These are phyloP conservation scores for Mycosarcoma maydis DNA, from an alignment of 1,284 basidiomycete species.

Conservation along the genomic window DNA sequence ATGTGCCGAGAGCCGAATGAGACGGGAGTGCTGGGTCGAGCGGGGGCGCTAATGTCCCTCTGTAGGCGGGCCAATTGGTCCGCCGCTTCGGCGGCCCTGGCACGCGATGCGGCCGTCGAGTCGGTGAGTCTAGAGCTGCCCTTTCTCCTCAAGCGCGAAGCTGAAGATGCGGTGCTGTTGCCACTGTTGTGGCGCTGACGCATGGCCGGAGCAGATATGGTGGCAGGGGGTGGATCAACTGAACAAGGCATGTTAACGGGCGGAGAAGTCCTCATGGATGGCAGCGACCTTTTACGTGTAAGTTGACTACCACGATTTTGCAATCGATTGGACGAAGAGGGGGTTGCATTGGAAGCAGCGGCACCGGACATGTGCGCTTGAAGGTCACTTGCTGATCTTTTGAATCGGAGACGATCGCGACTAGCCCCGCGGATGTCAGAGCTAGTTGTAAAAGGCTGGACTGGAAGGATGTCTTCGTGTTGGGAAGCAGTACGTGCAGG, in stretches of 20 bases:
- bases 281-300: constrained; percentile 30
- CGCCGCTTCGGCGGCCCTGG: constrained; percentile 50
- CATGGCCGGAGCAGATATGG: constrained; percentile 3
- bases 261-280: constrained; percentile 26
- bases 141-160: constrained; percentile 14
- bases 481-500: constrained; percentile 18
- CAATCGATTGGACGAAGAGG: constrained; percentile 7
- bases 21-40: constrained; percentile 45
- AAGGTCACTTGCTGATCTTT: constrained; percentile 41
- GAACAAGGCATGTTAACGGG: constrained; percentile 7
- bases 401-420: constrained; percentile 37
- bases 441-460: background rate
- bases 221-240: background rate
- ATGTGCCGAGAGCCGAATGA: constrained; percentile 6
- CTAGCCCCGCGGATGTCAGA: constrained; percentile 16
- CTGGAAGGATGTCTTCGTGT: constrained; percentile 1
- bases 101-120: constrained; percentile 49
- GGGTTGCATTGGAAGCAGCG: background rate
- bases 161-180: constrained; percentile 8
- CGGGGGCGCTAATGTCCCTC: constrained; percentile 24
- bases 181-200: constrained; percentile 38
- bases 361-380: constrained; percentile 14
- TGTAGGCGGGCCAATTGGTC: constrained; percentile 27
- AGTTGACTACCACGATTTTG: constrained; percentile 26
- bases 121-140: constrained; percentile 36